Evolutionary conservation across 2,329 filamentous ascomycete genomes (phyloP).

Genomic region (Ascocoryne sarcoides): DNA sequence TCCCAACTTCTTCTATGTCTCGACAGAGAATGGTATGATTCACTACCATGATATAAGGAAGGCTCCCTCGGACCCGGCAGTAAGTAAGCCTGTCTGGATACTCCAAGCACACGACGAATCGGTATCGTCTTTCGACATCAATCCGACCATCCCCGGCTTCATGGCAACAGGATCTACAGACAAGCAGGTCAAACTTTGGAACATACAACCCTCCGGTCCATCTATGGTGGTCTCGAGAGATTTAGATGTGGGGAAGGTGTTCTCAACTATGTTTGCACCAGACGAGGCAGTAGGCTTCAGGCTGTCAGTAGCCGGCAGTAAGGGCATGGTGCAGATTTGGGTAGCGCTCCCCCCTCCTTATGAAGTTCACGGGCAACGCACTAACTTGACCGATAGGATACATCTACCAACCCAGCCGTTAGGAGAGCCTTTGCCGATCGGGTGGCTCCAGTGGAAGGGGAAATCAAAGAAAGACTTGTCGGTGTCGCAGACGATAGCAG

Average conservation of each 20-base stretch:
- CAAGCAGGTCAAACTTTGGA: constrained; percentile 95
- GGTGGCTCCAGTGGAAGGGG: constrained; percentile 50
- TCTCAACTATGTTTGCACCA: constrained; percentile 82
- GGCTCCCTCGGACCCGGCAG: constrained; percentile 60
- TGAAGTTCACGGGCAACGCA: neutral
- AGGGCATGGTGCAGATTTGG: constrained; percentile 89
- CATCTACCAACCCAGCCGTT: constrained; percentile 78
- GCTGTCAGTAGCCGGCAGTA: constrained; percentile 87
- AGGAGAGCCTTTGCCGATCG: constrained; percentile 73
- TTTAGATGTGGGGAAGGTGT: constrained; percentile 89
- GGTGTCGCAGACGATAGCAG: constrained; percentile 61
- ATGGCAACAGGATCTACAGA: constrained; percentile 90
- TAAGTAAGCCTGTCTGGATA: constrained; percentile 84
- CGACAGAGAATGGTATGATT: constrained; percentile 83
- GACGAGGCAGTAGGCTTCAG: constrained; percentile 87
- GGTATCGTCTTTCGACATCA: constrained; percentile 87
- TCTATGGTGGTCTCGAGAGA: constrained; percentile 88
- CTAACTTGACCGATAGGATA: constrained; percentile 21
- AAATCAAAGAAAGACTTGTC: constrained; percentile 68
- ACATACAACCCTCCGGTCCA: constrained; percentile 70
- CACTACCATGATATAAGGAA: constrained; percentile 86
- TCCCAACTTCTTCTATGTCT: constrained; percentile 87
- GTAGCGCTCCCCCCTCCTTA: constrained; percentile 45
- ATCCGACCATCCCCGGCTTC: constrained; percentile 81
- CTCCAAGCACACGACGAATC: constrained; percentile 92